These are phyloP conservation scores for Candida tallmaniae DNA, from an alignment of 805 yeast species.

Conservation along the genomic window DNA sequence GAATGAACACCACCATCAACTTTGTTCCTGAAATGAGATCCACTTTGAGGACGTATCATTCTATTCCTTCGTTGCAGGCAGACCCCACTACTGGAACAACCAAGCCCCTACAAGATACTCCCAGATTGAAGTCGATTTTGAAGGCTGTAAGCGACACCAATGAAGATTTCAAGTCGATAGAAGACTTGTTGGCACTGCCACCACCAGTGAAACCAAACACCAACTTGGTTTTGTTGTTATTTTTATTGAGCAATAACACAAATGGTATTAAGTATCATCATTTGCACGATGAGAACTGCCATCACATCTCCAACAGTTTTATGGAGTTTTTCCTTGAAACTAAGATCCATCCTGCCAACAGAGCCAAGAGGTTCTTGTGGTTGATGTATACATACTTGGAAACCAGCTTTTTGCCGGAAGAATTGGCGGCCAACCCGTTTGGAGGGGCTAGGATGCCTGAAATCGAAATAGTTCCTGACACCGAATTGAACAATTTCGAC, in stretches of 20 bases:
- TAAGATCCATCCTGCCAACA: conserved; percentile 53
- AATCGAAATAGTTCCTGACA: conserved; percentile 24
- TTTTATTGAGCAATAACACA: conserved; percentile 64
- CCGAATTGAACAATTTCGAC: conserved; percentile 29
- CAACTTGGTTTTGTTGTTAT: conserved; percentile 60
- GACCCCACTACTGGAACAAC: conserved; percentile 45
- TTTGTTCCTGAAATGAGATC: conserved; percentile 95
- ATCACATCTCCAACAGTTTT: conserved; percentile 38
- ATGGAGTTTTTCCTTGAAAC: conserved; percentile 71
- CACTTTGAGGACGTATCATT: conserved; percentile 86
- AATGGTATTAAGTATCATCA: conserved; percentile 43
- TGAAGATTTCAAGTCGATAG: conserved; percentile 38
- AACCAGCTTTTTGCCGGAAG: conserved; percentile 54
- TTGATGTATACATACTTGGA: conserved; percentile 74
- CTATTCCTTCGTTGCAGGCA: conserved; percentile 85
- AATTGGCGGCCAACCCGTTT: conserved; percentile 56
- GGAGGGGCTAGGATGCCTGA: conserved; percentile 39
- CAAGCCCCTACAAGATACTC: conserved; percentile 91
- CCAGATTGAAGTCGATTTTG: conserved; percentile 81
- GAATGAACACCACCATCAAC: conserved; percentile 92
- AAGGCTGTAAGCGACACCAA: conserved; percentile 81
- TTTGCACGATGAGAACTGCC: conserved; percentile 14
- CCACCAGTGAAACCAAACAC: conserved; percentile 50
- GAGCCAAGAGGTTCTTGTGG: conserved; percentile 80
- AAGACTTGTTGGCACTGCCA: conserved; percentile 40